Conservation (phyloP, 163 green algal species). For the Chlamydomonas reinhardtii region DNA sequence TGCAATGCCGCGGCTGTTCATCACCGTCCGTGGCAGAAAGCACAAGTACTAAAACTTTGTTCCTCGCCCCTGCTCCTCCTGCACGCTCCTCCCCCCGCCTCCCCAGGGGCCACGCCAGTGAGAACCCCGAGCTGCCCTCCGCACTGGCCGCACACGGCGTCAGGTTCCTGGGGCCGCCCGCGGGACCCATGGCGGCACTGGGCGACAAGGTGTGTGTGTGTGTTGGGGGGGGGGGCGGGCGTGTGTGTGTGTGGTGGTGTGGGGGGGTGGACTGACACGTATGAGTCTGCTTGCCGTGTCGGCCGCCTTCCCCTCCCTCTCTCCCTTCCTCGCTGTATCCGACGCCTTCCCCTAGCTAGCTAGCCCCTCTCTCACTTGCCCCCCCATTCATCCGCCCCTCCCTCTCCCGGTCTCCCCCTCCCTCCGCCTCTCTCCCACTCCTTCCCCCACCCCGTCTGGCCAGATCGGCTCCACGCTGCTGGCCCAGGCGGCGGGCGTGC, state of each 20-base stretch:
- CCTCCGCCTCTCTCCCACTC: not conserved
- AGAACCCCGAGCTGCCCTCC: constrained; percentile 95
- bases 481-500: constrained; percentile 94
- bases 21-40: too few relatives aligned
- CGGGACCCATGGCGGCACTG: constrained; percentile 93
- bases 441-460: not conserved
- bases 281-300: too few relatives aligned
- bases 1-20: too few relatives aligned
- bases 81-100: not conserved
- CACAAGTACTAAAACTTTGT: not conserved
- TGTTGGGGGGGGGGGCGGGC: too few relatives aligned
- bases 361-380: not conserved
- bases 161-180: constrained; percentile 92
- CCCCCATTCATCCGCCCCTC: not conserved
- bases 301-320: too few relatives aligned
- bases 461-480: constrained; percentile 95
- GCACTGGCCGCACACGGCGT: constrained; percentile 83
- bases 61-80: not conserved
- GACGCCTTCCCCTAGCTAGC: too few relatives aligned
- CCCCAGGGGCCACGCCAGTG: constrained; percentile 94
- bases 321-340: too few relatives aligned
- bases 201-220: constrained; percentile 92
- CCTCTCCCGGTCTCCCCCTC: too few relatives aligned
- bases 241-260: too few relatives aligned
- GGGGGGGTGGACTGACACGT: too few relatives aligned